These are phyloP conservation scores for Sequoiadendron giganteum DNA, from an alignment of 75 land plant species.

Conservation along the genomic window DNA sequence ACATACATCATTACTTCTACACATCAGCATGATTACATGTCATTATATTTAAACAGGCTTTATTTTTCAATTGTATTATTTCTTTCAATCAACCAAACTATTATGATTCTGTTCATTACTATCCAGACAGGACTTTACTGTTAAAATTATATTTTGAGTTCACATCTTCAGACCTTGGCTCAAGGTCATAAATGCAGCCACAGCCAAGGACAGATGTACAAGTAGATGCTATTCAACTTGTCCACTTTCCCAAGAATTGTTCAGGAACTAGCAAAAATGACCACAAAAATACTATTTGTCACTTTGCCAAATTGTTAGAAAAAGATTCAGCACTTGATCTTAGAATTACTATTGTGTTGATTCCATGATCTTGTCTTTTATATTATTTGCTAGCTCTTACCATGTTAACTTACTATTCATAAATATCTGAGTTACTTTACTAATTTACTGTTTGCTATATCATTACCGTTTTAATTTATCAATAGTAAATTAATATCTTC, in stretches of 20 bases:
- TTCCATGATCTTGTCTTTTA: neutral
- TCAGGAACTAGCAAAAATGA: neutral
- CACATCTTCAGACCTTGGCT: neutral
- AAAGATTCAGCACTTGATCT: neutral
- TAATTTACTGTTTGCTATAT: neutral
- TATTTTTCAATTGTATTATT: neutral
- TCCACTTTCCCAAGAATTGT: neutral
- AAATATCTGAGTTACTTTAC: neutral
- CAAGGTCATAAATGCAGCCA: neutral
- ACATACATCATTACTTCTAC: neutral
- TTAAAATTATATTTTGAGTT: neutral
- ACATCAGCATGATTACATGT: neutral
- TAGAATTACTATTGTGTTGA: neutral
- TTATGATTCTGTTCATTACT: neutral
- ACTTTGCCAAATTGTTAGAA: neutral
- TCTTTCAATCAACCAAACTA: neutral
- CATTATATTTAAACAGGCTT: neutral
- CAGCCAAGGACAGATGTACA: neutral
- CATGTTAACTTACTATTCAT: neutral
- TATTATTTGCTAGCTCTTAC: neutral
- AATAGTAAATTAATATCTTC: neutral
- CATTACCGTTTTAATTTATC: neutral
- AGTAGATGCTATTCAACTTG: neutral
- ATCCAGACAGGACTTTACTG: neutral
- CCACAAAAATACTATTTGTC: neutral